Evolutionary conservation across 2,329 filamentous ascomycete genomes (phyloP).

Genomic region (Verticillium nubilum): DNA sequence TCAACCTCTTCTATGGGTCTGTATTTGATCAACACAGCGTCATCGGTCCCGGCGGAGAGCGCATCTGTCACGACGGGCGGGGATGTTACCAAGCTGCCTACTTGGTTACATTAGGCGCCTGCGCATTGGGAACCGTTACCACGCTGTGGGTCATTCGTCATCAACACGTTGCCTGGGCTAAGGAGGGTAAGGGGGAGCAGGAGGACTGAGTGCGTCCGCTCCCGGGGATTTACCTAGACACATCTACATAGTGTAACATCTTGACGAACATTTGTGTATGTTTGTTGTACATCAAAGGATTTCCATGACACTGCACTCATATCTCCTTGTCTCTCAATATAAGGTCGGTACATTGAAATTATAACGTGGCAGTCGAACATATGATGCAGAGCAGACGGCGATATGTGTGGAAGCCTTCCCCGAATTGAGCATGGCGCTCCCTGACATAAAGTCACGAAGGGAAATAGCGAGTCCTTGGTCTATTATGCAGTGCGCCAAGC

Average conservation of each 20-base stretch:
- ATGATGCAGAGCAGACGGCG: background rate
- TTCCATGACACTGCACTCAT: no score
- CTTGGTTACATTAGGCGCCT: slow-evolving; percentile 68
- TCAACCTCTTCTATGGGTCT: slow-evolving; percentile 84
- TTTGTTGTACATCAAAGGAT: no score
- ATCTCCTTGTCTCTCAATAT: no score
- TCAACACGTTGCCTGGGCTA: slow-evolving; percentile 37
- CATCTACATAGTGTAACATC: no score
- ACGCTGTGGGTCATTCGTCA: slow-evolving; percentile 66
- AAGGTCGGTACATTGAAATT: no score
- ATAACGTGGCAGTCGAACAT: no score
- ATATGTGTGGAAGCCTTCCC: background rate
- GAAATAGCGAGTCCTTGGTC: background rate
- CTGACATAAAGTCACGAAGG: background rate
- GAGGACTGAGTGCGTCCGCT: slow-evolving; percentile 26
- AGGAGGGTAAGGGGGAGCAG: slow-evolving; percentile 29
- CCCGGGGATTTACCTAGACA: no score
- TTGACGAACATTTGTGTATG: no score
- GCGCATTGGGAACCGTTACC: slow-evolving; percentile 61
- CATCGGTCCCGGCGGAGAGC: slow-evolving; percentile 61
- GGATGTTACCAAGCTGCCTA: slow-evolving; percentile 81
- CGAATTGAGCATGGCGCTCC: no score
- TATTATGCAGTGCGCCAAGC: background rate
- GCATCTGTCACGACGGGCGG: slow-evolving; percentile 71
- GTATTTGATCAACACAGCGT: slow-evolving; percentile 79